Evolutionary conservation across 192 early-diverging fungal genomes (phyloP).

Genomic region (Backusella westeae): DNA sequence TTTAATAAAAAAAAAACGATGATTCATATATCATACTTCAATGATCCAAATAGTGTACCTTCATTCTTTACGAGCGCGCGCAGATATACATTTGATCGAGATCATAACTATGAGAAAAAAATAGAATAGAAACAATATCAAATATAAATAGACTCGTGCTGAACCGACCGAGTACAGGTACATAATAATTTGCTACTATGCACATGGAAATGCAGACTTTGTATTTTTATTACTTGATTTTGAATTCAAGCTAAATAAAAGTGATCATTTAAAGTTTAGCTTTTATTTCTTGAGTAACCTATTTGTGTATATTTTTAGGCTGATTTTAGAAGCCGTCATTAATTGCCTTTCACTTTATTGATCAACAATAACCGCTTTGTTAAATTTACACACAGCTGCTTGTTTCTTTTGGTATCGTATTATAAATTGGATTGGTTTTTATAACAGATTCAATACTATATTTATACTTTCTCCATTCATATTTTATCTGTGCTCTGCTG

Average conservation of each 20-base stretch:
- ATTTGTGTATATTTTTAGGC: neutral
- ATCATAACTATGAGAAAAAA: neutral
- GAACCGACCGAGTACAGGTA: neutral
- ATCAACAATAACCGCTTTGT: neutral
- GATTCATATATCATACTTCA: neutral
- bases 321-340: neutral
- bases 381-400: neutral
- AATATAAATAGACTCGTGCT: neutral
- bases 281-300: neutral
- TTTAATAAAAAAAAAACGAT: neutral
- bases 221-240: neutral
- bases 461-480: slow-evolving; percentile 1
- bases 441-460: neutral
- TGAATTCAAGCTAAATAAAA: neutral
- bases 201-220: neutral
- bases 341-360: neutral
- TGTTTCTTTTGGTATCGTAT: neutral
- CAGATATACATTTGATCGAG: neutral
- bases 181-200: neutral
- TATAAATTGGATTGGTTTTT: neutral
- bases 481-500: neutral
- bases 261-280: neutral
- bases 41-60: no score
- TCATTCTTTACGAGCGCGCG: neutral
- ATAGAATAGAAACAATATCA: neutral